Conservation (phyloP, 495 filamentous ascomycete genomes). For the Neurospora sp. region DNA sequence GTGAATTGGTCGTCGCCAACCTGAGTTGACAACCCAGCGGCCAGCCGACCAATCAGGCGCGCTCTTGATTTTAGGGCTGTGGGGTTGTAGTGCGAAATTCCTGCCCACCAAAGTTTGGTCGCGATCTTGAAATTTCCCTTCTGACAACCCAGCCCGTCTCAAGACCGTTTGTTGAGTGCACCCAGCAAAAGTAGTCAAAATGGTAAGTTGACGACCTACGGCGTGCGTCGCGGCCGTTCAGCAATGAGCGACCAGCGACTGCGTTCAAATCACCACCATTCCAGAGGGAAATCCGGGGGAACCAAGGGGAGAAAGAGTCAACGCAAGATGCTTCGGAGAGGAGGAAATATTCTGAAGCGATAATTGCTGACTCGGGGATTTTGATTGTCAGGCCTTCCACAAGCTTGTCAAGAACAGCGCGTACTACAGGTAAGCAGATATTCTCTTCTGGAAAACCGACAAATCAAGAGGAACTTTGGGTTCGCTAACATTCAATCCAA, state of each 20-base stretch:
- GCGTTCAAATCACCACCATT: slow-evolving; percentile 1
- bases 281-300: background rate
- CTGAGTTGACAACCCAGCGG: background rate
- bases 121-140: slow-evolving; percentile 16
- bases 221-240: background rate
- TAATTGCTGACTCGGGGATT: slow-evolving; percentile 92
- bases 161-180: slow-evolving; percentile 14
- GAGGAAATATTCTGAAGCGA: slow-evolving; percentile 69
- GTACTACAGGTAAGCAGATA: slow-evolving; percentile 77
- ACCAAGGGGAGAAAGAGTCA: slow-evolving; percentile 47
- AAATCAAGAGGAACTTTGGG: background rate
- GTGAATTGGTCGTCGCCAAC: slow-evolving; percentile 10
- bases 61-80: slow-evolving; percentile 21
- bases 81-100: slow-evolving; percentile 24
- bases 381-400: slow-evolving; percentile 66
- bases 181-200: slow-evolving; percentile 43
- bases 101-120: slow-evolving; percentile 22
- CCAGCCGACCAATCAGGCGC: background rate
- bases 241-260: background rate
- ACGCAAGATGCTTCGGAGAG: slow-evolving; percentile 94
- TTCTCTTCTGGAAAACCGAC: too few species aligned
- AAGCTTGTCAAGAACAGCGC: slow-evolving; percentile 93
- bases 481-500: slow-evolving; percentile 13
- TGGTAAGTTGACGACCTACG: slow-evolving; percentile 39
- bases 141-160: slow-evolving; percentile 23